Evolutionary conservation across 768 basidiomycete species (phyloP).

Genomic region (Daedalea quercina): DNA sequence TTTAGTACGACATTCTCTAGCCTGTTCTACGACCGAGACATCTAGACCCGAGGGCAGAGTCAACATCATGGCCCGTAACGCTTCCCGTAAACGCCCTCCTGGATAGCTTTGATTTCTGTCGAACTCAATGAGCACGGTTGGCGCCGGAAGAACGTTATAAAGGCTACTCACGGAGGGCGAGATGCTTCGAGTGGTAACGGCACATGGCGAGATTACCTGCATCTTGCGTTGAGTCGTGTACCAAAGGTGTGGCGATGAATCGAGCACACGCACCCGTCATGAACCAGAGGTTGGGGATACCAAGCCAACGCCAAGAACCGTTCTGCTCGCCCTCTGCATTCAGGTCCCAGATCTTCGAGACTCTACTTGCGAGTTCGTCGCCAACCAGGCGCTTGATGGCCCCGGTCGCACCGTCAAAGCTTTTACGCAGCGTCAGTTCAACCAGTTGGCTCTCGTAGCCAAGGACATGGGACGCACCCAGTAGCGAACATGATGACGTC

Average conservation of each 20-base stretch:
- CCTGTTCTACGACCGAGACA: too few species aligned
- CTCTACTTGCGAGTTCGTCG: conserved; percentile 33
- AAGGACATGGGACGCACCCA: conserved; percentile 26
- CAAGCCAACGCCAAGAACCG: conserved; percentile 43
- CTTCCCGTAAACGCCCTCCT: conserved; percentile 37
- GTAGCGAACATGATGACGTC: conserved; percentile 47
- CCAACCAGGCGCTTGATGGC: conserved; percentile 40
- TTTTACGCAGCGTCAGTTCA: conserved; percentile 12
- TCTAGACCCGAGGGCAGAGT: too few species aligned
- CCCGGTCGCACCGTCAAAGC: conserved; percentile 37
- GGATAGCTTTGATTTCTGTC: conserved; percentile 64
- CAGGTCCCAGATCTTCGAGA: conserved; percentile 58
- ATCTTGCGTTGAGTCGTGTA: too few species aligned
- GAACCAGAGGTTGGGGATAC: conserved; percentile 47
- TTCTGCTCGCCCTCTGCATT: conserved; percentile 58
- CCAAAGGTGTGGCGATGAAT: background rate
- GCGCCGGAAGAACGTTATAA: background rate
- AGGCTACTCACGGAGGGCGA: conserved; percentile 51
- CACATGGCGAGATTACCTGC: conserved; percentile 52
- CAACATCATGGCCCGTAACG: conserved; percentile 20
- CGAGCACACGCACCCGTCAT: conserved; percentile 42
- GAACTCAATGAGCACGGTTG: background rate
- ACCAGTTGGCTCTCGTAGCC: background rate
- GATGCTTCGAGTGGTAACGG: conserved; percentile 61
- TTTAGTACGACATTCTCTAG: too few species aligned